Conservation (phyloP, 1,284 basidiomycete genomes). For the Fomitopsis betulina region DNA sequence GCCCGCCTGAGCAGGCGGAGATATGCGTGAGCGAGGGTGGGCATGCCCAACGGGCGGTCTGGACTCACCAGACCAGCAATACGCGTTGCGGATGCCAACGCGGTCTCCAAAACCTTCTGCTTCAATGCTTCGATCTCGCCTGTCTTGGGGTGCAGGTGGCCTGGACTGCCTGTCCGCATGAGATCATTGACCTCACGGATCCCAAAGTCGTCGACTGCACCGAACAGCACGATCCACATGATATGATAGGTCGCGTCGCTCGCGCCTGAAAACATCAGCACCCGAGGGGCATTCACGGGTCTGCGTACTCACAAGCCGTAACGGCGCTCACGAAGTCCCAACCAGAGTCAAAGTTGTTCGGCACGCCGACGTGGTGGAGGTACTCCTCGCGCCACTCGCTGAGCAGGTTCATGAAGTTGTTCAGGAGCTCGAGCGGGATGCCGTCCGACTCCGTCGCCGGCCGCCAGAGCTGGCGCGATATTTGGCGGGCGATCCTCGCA, state of each 20-base stretch:
- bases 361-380: slow-evolving; percentile 78
- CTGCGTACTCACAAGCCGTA: slow-evolving; percentile 51
- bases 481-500: slow-evolving; percentile 73
- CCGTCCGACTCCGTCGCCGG: slow-evolving; percentile 73
- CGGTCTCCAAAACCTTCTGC: slow-evolving; percentile 73
- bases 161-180: slow-evolving; percentile 33
- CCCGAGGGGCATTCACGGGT: too few relatives aligned
- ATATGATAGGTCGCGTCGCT: slow-evolving; percentile 89
- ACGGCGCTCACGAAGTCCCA: slow-evolving; percentile 90
- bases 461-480: slow-evolving; percentile 76
- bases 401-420: slow-evolving; percentile 55
- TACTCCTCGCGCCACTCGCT: slow-evolving; percentile 74
- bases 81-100: slow-evolving; percentile 78
- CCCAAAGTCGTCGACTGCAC: slow-evolving; percentile 80
- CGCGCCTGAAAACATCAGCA: slow-evolving; percentile 43
- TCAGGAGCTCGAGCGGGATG: slow-evolving; percentile 62
- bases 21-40: not conserved
- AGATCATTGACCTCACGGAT: slow-evolving; percentile 64
- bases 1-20: slow-evolving; percentile 45
- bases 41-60: not conserved
- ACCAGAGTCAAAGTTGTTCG: slow-evolving; percentile 73
- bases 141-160: slow-evolving; percentile 34
- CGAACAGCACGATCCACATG: slow-evolving; percentile 81
- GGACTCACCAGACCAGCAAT: slow-evolving; percentile 75
- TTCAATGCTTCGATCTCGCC: slow-evolving; percentile 59